Conservation (phyloP, 2,329 filamentous ascomycete species). For the Penicillium concentricum region DNA sequence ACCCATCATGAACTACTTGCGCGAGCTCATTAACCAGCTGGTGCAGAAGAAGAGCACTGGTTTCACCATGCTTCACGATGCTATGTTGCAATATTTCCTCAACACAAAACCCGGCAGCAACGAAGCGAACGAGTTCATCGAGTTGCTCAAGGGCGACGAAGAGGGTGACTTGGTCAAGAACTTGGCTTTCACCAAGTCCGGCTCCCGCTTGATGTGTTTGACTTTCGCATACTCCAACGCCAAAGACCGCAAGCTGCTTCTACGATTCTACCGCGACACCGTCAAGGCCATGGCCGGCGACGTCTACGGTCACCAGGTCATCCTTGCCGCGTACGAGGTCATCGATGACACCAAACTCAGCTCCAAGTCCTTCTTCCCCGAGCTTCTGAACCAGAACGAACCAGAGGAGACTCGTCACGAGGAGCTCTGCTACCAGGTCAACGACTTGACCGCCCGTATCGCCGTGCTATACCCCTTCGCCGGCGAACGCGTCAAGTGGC, state of each 20-base stretch:
- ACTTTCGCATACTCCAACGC: constrained; percentile 80
- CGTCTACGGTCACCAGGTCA: constrained; percentile 71
- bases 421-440: constrained; percentile 45
- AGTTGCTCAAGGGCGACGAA: constrained; percentile 88
- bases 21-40: constrained; percentile 84
- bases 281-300: constrained; percentile 83
- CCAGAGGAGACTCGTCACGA: constrained; percentile 41
- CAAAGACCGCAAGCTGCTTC: constrained; percentile 87
- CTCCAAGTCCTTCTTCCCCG: constrained; percentile 80
- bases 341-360: constrained; percentile 92
- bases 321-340: constrained; percentile 84
- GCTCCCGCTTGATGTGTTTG: constrained; percentile 76
- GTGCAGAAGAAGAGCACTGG: constrained; percentile 96
- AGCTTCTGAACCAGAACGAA: constrained; percentile 71
- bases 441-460: constrained; percentile 53
- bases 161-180: constrained; percentile 90
- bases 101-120: constrained; percentile 73
- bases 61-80: constrained; percentile 97
- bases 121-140: constrained; percentile 82
- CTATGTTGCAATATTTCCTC: constrained; percentile 94
- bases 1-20: constrained; percentile 80
- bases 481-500: constrained; percentile 58
- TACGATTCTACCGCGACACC: constrained; percentile 87
- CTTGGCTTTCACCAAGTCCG: constrained; percentile 90
- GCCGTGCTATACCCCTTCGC: constrained; percentile 81